Percentiles rank a stretch among this genome's conserved stretches.
Evolutionary conservation across 1,284 basidiomycete genomes (phyloP).

Genomic region (Xerocomus minutiporus): DNA sequence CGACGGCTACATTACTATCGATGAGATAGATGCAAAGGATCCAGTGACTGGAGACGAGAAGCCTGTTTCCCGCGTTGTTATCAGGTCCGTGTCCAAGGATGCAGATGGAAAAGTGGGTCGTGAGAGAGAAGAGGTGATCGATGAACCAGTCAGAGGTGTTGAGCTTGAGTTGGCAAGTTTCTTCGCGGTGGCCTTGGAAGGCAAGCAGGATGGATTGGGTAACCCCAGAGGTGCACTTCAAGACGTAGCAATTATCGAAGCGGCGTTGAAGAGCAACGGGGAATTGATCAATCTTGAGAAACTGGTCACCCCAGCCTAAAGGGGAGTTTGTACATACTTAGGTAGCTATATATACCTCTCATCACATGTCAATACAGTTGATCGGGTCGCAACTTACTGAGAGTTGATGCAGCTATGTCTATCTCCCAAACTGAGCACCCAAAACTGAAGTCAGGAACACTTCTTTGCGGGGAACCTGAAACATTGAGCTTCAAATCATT

Average conservation of each 20-base stretch:
- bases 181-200: slow-evolving; percentile 46
- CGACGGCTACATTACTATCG: slow-evolving; percentile 55
- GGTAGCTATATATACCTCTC: too few species aligned
- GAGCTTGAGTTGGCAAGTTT: slow-evolving; percentile 58
- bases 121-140: slow-evolving; percentile 48
- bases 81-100: slow-evolving; percentile 41
- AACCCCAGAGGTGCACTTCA: slow-evolving; percentile 54
- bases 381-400: too few species aligned
- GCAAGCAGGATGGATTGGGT: slow-evolving; percentile 46
- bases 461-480: too few species aligned
- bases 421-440: too few species aligned
- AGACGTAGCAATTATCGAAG: slow-evolving; percentile 77
- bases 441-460: too few species aligned
- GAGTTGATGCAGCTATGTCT: too few species aligned
- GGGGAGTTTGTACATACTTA: not conserved
- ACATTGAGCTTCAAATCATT: too few species aligned
- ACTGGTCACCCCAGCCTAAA: slow-evolving; percentile 26
- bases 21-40: slow-evolving; percentile 31
- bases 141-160: slow-evolving; percentile 50
- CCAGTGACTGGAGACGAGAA: slow-evolving; percentile 15
- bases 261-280: slow-evolving; percentile 68
- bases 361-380: too few species aligned
- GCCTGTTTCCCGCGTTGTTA: slow-evolving; percentile 35
- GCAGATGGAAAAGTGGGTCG: slow-evolving; percentile 41
- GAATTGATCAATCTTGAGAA: slow-evolving; percentile 52